A percentile compares a stretch with the other conserved stretches of the same genome.
These are phyloP conservation scores for Oryza meridionalis DNA, from an alignment of 176 grass and related monocot species.

Conservation along the genomic window DNA sequence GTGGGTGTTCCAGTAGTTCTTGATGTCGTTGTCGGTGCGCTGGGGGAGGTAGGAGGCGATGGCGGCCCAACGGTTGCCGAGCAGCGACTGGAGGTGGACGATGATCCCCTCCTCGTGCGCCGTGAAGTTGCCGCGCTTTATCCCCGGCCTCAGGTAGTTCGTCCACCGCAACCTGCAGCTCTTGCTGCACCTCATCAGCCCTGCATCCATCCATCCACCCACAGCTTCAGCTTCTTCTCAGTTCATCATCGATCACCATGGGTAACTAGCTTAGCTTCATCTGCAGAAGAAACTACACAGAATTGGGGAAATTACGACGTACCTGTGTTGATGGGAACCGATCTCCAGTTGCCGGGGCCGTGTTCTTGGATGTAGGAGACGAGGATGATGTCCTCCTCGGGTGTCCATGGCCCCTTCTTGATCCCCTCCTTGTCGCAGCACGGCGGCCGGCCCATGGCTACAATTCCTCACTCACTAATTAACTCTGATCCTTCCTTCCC, in stretches of 20 bases:
- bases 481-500: background rate
- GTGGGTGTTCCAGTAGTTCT: constrained; percentile 97
- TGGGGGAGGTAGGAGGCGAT: constrained; percentile 85
- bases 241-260: background rate
- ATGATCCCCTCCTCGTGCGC: constrained; percentile 79
- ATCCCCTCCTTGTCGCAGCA: constrained; percentile 78
- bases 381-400: constrained; percentile 88
- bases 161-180: constrained; percentile 87
- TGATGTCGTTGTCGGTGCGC: constrained; percentile 92
- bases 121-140: constrained; percentile 74
- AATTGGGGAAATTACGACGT: background rate
- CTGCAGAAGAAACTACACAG: background rate
- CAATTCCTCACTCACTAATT: background rate
- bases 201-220: background rate
- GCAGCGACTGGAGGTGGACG: constrained; percentile 82
- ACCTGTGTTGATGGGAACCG: constrained; percentile 75
- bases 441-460: constrained; percentile 67
- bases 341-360: constrained; percentile 80
- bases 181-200: constrained; percentile 86
- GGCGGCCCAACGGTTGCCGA: constrained; percentile 79
- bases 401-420: constrained; percentile 88
- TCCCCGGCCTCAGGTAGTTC: constrained; percentile 83
- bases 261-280: background rate
- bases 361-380: constrained; percentile 89
- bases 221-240: background rate